Conservation (phyloP, 1,284 basidiomycete genomes). For the Puccinia triticina region DNA sequence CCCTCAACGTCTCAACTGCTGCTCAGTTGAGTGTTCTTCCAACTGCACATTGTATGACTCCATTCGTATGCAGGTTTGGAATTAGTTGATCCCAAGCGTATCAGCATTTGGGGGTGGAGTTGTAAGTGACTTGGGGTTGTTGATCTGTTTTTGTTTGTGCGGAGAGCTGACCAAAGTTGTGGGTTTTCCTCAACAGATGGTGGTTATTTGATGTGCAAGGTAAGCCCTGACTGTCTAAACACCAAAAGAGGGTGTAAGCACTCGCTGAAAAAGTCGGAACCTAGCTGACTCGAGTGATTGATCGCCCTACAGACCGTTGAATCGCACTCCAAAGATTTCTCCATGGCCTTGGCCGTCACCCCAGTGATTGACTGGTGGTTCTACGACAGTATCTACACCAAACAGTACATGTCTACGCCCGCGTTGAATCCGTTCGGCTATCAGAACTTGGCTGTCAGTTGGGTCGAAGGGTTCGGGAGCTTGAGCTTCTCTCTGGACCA, state of each 20-base stretch:
- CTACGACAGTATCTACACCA: slow-evolving; percentile 84
- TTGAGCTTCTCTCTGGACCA: slow-evolving; percentile 83
- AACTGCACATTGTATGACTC: slow-evolving; percentile 41
- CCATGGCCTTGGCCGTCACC: slow-evolving; percentile 83
- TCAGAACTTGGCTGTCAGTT: slow-evolving; percentile 76
- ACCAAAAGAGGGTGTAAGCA: background rate
- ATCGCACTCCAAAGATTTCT: slow-evolving; percentile 79
- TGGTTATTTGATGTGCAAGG: slow-evolving; percentile 87
- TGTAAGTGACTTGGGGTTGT: slow-evolving; percentile 63
- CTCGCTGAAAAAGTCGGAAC: background rate
- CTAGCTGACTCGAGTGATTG: background rate
- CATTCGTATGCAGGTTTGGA: slow-evolving; percentile 68
- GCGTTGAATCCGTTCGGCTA: slow-evolving; percentile 78
- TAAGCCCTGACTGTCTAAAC: no score
- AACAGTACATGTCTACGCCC: slow-evolving; percentile 93
- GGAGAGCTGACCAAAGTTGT: background rate
- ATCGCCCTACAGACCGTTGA: slow-evolving; percentile 55
- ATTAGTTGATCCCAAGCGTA: slow-evolving; percentile 76
- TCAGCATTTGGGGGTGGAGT: slow-evolving; percentile 90
- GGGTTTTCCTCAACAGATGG: slow-evolving; percentile 73
- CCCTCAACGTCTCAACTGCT: slow-evolving; percentile 80
- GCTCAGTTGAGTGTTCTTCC: slow-evolving; percentile 63
- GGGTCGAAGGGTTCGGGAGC: slow-evolving; percentile 78
- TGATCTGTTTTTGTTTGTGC: background rate
- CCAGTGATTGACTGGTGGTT: slow-evolving; percentile 65